These are phyloP conservation scores for Didymellaceae sp. DNA, from an alignment of 2,329 filamentous ascomycete species.

Conservation along the genomic window DNA sequence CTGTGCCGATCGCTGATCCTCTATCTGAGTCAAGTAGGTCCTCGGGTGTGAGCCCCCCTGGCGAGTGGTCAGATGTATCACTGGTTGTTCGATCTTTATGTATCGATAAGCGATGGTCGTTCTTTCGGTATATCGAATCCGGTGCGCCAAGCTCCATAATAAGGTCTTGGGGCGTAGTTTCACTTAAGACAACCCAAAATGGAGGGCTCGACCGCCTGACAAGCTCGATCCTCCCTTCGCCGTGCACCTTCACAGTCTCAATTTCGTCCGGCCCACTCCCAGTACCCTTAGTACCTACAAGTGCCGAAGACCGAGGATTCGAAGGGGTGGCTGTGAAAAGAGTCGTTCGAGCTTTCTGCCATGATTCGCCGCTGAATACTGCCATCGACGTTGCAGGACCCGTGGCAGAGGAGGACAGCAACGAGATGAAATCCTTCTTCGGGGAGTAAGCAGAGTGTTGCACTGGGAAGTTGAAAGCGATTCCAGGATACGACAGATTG, in stretches of 20 bases:
- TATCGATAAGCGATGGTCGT: constrained; percentile 86
- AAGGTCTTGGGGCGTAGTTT: constrained; percentile 91
- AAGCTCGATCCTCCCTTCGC: constrained; percentile 79
- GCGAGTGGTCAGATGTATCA: constrained; percentile 45
- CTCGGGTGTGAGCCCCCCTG: constrained; percentile 36
- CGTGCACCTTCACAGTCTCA: constrained; percentile 78
- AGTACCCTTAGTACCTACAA: constrained; percentile 69
- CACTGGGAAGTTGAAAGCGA: constrained; percentile 90
- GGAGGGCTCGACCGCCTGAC: constrained; percentile 71
- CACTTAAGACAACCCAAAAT: constrained; percentile 76
- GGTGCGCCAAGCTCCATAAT: constrained; percentile 90
- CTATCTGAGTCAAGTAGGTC: constrained; percentile 42
- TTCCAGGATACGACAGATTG: constrained; percentile 89
- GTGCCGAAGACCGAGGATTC: constrained; percentile 73
- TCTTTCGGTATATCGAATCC: constrained; percentile 91
- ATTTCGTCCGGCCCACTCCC: constrained; percentile 89
- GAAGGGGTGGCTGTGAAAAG: constrained; percentile 79
- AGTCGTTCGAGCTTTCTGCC: constrained; percentile 78
- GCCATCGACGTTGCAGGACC: constrained; percentile 85
- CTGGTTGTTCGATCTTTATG: constrained; percentile 59
- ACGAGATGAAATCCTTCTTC: constrained; percentile 79
- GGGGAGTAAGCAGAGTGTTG: constrained; percentile 76
- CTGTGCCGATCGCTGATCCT: constrained; percentile 42
- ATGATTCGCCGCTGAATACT: constrained; percentile 87
- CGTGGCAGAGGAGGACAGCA: constrained; percentile 79